A percentile compares a stretch with the other conserved stretches of the same genome.
Conservation (phyloP, 495 filamentous ascomycete species). For the Penicillium goetzii region DNA sequence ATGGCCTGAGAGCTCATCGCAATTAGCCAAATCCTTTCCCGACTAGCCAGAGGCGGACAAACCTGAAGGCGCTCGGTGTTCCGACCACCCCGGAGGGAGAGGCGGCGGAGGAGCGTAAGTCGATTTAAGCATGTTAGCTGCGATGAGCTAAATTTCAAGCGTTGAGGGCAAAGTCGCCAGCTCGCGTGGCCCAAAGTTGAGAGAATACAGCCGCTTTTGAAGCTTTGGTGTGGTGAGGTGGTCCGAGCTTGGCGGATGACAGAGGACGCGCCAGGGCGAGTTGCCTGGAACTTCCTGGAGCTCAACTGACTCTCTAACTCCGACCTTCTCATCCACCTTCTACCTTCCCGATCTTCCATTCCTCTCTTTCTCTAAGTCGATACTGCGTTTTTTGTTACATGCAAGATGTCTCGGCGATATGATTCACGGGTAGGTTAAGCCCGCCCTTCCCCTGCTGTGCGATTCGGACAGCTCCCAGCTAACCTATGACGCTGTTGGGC, state of each 20-base stretch:
- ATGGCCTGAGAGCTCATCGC: constrained; percentile 59
- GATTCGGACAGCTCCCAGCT: constrained; percentile 47
- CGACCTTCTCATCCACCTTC: constrained; percentile 28
- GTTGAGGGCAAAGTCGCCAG: not conserved
- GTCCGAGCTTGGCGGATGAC: constrained; percentile 53
- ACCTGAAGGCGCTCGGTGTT: constrained; percentile 89
- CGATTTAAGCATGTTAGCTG: constrained; percentile 44
- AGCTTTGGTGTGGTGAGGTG: constrained; percentile 43
- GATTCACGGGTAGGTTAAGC: constrained; percentile 80
- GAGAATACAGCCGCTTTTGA: constrained; percentile 28
- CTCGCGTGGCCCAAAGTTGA: constrained; percentile 15
- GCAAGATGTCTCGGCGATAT: constrained; percentile 93
- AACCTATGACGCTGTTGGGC: constrained; percentile 48
- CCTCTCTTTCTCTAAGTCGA: constrained; percentile 12
- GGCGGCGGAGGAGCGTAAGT: constrained; percentile 55
- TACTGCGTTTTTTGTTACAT: constrained; percentile 21
- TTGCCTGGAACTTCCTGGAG: constrained; percentile 48
- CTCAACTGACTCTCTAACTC: constrained; percentile 28
- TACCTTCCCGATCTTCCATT: constrained; percentile 11
- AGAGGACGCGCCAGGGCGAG: constrained; percentile 52
- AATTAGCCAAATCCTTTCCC: constrained; percentile 24
- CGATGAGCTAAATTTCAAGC: not conserved
- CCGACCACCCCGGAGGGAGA: constrained; percentile 82
- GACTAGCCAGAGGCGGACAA: constrained; percentile 22
- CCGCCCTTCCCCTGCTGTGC: constrained; percentile 20